Percentiles rank a stretch among this genome's conserved stretches.
phyloP scores from a whole-genome alignment of 2,329 filamentous ascomycete genomes.

The Bisporella sp. region DNA sequence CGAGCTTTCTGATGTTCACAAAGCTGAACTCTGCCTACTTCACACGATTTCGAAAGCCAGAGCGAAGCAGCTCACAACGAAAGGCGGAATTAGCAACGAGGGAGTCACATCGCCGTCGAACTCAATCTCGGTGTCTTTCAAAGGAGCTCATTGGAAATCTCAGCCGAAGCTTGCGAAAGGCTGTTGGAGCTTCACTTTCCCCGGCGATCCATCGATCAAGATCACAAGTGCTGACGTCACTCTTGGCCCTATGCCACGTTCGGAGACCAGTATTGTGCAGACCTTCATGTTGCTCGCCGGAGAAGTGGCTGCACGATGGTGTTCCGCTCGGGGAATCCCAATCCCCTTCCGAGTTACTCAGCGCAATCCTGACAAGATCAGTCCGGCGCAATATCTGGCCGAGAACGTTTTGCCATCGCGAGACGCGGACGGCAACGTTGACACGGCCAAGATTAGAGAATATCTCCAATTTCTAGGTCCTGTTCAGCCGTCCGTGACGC shows the following conservation, averaged over 20 bases:
- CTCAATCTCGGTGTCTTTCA: conserved; percentile 12
- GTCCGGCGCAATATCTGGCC: conserved; percentile 19
- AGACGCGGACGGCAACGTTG: conserved; percentile 9
- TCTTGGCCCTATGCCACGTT: not conserved
- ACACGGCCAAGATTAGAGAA: conserved; percentile 6
- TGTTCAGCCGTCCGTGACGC: conserved; percentile 43
- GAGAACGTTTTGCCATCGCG: conserved; percentile 17
- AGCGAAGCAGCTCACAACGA: conserved; percentile 3
- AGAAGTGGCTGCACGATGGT: conserved; percentile 56
- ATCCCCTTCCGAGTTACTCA: conserved; percentile 44
- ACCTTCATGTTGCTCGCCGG: conserved; percentile 55
- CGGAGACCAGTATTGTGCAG: conserved; percentile 33
- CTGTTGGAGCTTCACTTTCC: not conserved
- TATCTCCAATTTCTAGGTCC: conserved; percentile 38
- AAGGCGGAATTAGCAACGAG: conserved; percentile 7
- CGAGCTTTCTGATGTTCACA: conserved; percentile 36
- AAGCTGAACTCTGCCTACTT: conserved; percentile 40
- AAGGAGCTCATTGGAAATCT: conserved; percentile 3
- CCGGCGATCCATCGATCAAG: conserved; percentile 21
- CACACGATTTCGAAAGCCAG: conserved; percentile 38
- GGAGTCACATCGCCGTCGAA: not conserved
- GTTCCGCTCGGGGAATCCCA: conserved; percentile 47
- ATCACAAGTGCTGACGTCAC: conserved; percentile 5
- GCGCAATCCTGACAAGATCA: conserved; percentile 14
- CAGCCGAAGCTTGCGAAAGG: not conserved